These are phyloP conservation scores for Aaosphaeria pasadenensis DNA, from an alignment of 2,329 filamentous ascomycete species.

Conservation along the genomic window DNA sequence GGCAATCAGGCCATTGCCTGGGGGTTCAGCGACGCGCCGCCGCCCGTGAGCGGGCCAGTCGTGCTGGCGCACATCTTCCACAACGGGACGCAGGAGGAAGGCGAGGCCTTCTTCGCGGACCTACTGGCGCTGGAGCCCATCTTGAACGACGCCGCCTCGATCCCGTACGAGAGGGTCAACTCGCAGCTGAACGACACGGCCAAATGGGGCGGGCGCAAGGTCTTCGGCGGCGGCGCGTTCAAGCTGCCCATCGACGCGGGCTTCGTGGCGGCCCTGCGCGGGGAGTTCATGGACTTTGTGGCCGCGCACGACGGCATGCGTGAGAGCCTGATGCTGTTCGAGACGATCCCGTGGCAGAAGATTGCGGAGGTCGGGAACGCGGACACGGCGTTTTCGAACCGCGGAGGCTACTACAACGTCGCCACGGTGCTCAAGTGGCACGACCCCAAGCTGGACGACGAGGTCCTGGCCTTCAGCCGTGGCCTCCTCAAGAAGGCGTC, in stretches of 20 bases:
- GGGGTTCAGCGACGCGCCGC: conserved; percentile 23
- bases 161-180: conserved; percentile 36
- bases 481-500: conserved; percentile 23
- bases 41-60: conserved; percentile 26
- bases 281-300: conserved; percentile 26
- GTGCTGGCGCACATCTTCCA: conserved; percentile 30
- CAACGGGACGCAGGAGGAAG: conserved; percentile 33
- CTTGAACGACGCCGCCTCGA: conserved; percentile 16
- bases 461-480: conserved; percentile 23
- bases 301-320: conserved; percentile 15
- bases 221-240: conserved; percentile 36
- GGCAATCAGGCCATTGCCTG: conserved; percentile 26
- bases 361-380: conserved; percentile 20
- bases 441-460: conserved; percentile 19
- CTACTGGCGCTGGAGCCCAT: conserved; percentile 26
- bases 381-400: conserved; percentile 23
- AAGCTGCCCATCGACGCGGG: conserved; percentile 25
- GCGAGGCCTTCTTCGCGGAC: conserved; percentile 19
- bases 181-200: conserved; percentile 23
- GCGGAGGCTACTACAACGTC: conserved; percentile 33
- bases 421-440: conserved; percentile 31
- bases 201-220: conserved; percentile 36
- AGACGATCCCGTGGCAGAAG: conserved; percentile 24
- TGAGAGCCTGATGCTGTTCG: conserved; percentile 28
- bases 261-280: conserved; percentile 21